phyloP scores from a whole-genome alignment of 2,329 filamentous ascomycete genomes.

The Trichophyton simii region DNA sequence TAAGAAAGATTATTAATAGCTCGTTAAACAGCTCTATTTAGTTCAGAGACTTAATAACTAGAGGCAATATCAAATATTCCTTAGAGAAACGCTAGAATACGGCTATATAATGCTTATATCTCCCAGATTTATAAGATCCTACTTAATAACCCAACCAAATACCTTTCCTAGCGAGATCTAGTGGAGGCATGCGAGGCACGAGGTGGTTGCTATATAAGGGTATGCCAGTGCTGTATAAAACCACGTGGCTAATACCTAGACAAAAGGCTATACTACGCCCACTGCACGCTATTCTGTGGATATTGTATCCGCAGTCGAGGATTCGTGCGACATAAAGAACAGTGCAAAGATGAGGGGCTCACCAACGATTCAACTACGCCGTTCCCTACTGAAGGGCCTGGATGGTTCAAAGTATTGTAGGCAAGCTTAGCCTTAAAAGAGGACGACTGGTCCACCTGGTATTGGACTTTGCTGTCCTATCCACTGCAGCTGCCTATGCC shows the following conservation, averaged over 20 bases:
- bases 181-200: background rate
- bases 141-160: background rate
- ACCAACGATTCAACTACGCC: too few relatives aligned
- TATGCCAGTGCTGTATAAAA: slow-evolving; percentile 2
- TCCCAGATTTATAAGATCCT: background rate
- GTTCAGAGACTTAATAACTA: background rate
- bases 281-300: slow-evolving; percentile 3
- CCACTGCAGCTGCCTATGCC: too few relatives aligned
- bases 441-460: too few relatives aligned
- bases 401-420: background rate
- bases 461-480: too few relatives aligned
- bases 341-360: background rate
- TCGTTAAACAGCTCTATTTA: background rate
- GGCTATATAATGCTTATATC: background rate
- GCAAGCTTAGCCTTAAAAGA: too few relatives aligned
- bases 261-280: slow-evolving; percentile 3
- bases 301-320: slow-evolving; percentile 3
- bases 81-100: background rate
- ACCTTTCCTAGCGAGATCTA: background rate
- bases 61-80: background rate
- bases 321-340: background rate
- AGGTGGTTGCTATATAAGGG: slow-evolving; percentile 1
- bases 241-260: background rate
- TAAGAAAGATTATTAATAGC: background rate
- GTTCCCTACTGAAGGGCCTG: background rate